These are phyloP conservation scores for Chaetomium sp. DNA, from an alignment of 2,329 filamentous ascomycete species.

Conservation along the genomic window DNA sequence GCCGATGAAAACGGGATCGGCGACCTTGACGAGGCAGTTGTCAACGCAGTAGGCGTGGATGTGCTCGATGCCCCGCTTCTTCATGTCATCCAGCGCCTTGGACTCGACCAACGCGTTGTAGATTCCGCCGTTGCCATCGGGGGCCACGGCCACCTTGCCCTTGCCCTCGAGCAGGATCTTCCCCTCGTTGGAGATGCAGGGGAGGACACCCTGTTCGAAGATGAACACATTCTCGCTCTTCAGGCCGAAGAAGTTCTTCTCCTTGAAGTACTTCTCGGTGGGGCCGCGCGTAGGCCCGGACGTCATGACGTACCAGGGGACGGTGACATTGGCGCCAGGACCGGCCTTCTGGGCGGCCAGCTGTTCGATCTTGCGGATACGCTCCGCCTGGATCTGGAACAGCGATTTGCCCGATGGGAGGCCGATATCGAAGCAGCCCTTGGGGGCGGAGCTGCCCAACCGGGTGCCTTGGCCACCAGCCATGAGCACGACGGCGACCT, in stretches of 20 bases:
- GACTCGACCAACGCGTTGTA: conserved; percentile 84
- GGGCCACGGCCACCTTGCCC: conserved; percentile 85
- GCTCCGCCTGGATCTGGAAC: conserved; percentile 95
- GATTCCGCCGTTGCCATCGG: conserved; percentile 94
- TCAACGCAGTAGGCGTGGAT: conserved; percentile 98
- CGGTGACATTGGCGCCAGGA: conserved; percentile 47
- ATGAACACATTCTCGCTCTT: conserved; percentile 78
- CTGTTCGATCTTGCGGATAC: conserved; percentile 78
- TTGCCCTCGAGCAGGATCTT: conserved; percentile 94
- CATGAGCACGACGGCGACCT: conserved; percentile 86
- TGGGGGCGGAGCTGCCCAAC: conserved; percentile 88
- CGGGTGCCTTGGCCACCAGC: conserved; percentile 94
- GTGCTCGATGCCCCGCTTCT: conserved; percentile 82
- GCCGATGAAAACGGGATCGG: conserved; percentile 90
- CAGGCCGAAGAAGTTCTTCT: conserved; percentile 87
- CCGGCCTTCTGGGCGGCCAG: conserved; percentile 67
- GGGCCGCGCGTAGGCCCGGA: conserved; percentile 86
- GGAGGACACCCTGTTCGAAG: conserved; percentile 94
- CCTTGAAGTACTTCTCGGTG: conserved; percentile 88
- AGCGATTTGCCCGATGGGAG: conserved; percentile 88
- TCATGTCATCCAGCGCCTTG: conserved; percentile 80
- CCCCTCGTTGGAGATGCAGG: conserved; percentile 94
- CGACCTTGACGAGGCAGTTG: conserved; percentile 99
- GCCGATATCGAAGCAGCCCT: conserved; percentile 96
- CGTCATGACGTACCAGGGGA: conserved; percentile 99